Evolutionary conservation across 139 green algal species (phyloP).

Genomic region (Gonium pectorale): DNA sequence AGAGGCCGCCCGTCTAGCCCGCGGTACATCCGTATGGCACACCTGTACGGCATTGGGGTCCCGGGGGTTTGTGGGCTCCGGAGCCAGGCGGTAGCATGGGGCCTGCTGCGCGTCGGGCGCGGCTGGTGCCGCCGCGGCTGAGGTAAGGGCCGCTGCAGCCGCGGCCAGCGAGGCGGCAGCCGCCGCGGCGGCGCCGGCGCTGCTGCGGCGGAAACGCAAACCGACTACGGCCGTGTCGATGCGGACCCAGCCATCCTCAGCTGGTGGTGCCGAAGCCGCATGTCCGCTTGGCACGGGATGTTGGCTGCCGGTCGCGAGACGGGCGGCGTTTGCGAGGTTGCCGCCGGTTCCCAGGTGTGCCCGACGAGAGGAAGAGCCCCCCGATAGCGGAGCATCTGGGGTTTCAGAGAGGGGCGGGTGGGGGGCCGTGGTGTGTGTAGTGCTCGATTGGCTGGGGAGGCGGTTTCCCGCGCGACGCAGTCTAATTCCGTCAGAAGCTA

Average conservation of each 20-base stretch:
- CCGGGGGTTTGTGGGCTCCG: conserved; percentile 12
- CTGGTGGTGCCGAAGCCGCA: background rate
- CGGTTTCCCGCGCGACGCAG: background rate
- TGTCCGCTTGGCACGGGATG: background rate
- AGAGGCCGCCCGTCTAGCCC: no score
- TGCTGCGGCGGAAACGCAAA: background rate
- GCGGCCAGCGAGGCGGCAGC: background rate
- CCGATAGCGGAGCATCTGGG: background rate
- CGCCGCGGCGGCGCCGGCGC: background rate
- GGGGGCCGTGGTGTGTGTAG: background rate
- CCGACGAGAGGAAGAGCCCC: background rate
- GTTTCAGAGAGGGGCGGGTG: background rate
- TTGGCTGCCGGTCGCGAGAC: no score
- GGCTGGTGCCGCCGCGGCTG: background rate
- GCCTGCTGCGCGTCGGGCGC: no score
- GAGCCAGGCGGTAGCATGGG: background rate
- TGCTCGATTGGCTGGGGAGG: no score
- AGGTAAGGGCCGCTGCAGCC: background rate
- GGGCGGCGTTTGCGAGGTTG: background rate
- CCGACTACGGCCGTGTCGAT: conserved; percentile 5
- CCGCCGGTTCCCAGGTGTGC: background rate
- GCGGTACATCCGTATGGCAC: no score
- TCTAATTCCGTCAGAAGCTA: no score
- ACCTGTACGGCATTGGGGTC: conserved; percentile 27
- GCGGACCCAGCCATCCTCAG: background rate